These are phyloP conservation scores for Schwanniomyces pseudopolymorphus DNA, from an alignment of 805 yeast species.

Conservation along the genomic window DNA sequence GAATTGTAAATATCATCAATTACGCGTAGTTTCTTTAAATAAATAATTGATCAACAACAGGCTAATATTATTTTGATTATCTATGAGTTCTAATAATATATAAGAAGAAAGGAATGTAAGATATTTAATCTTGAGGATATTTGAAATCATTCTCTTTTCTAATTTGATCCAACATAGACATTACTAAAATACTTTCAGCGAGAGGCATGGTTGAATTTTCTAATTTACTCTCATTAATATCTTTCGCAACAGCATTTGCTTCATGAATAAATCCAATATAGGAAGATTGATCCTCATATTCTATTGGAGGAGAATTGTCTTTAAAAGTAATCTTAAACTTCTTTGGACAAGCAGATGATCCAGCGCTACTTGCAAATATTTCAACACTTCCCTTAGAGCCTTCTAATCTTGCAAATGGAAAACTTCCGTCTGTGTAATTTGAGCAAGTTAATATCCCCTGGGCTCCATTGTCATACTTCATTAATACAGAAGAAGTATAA, in stretches of 20 bases:
- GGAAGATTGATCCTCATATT: constrained; percentile 32
- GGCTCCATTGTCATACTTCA: constrained; percentile 39
- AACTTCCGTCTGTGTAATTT: constrained; percentile 24
- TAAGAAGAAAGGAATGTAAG: neutral
- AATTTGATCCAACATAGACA: constrained; percentile 48
- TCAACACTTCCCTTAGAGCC: constrained; percentile 33
- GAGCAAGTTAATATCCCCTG: constrained; percentile 39
- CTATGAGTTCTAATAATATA: no score
- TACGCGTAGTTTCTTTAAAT: no score
- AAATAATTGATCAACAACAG: no score
- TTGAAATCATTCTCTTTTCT: constrained; percentile 44
- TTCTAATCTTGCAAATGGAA: constrained; percentile 32
- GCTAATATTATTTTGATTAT: no score
- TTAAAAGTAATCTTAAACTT: constrained; percentile 31
- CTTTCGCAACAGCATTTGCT: constrained; percentile 53
- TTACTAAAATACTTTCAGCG: constrained; percentile 47
- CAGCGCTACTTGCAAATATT: constrained; percentile 23
- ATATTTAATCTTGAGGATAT: constrained; percentile 38
- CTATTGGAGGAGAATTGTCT: constrained; percentile 23
- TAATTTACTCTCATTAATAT: constrained; percentile 37
- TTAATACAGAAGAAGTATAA: constrained; percentile 34
- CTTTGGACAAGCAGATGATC: constrained; percentile 29
- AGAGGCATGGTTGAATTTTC: constrained; percentile 39
- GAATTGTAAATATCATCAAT: neutral
- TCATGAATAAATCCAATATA: constrained; percentile 55